Base-by-base conservation (phyloP, 83 land plant genomes). In the Isoetes engelmannii region DNA sequence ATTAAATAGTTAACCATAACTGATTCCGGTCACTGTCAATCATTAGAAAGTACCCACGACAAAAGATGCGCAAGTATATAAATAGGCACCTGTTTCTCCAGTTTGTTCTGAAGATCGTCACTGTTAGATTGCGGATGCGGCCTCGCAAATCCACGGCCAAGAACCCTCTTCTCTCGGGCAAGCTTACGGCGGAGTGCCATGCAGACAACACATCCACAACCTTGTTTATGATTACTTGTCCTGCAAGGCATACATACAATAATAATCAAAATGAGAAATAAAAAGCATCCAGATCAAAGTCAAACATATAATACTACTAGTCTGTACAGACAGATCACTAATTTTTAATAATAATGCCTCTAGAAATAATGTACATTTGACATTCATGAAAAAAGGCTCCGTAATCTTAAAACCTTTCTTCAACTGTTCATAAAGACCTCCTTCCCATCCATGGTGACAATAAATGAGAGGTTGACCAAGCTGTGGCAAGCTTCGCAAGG, bases 191-290 rank as follows among this genome's bases (percentile, higher is more conserved):
- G 62, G 1, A 59, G 28, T 18, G 18, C 28, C 62, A 59, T 18
- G 20, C 62, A 59, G 12, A 59, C 62, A 59, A 19, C 62, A 59
- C 62, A 59, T 37, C 9, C 19, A 59, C 62, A 59, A 12, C 9
- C 28, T 18, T 20, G 9, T 59, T 59, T 59, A 59, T 59, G 62
- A 59, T 18, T 59, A 59, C 18, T 59, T 12, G 62, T 59, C 62
- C 62, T 59, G 62, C 19, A 59, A 59, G 8, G 62, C 1, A 42
- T 18, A 19, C 12, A 59, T 4, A 19, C 18, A 42, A 19, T 59
- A 9, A 59, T 12, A 18, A 12, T 37, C 3, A 2, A 42, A 12
- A 42, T 3, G 19, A 59, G 62, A 59, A 18, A 59, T 20, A 59
- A 19, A 12, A 59, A 18, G 10, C 28, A 19, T 18, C 62, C 62